Percentiles rank a stretch among this genome's conserved stretches.
phyloP scores from a whole-genome alignment of 768 basidiomycete species.

The Kwoniella bestiolae region DNA sequence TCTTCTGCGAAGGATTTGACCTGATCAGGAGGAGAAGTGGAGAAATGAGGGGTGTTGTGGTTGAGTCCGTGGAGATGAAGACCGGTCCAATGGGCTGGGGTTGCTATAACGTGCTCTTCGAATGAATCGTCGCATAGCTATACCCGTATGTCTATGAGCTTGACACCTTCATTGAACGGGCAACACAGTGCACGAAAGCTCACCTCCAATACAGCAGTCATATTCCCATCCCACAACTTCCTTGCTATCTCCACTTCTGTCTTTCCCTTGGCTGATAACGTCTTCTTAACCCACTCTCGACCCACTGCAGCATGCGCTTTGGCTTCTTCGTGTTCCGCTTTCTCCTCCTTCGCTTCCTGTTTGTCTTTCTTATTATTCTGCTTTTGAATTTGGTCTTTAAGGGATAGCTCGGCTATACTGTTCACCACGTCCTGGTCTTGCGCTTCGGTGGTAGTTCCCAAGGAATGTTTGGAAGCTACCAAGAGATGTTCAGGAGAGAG shows the following conservation, averaged over 20 bases:
- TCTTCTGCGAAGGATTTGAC: conserved; percentile 81
- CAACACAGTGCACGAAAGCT: conserved; percentile 33
- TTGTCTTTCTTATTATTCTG: conserved; percentile 22
- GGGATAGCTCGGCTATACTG: conserved; percentile 15
- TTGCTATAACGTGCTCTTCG: conserved; percentile 92
- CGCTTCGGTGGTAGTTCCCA: conserved; percentile 63
- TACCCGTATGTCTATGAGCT: background rate
- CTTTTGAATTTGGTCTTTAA: background rate
- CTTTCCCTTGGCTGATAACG: conserved; percentile 67
- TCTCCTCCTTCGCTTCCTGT: conserved; percentile 5
- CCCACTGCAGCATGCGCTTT: conserved; percentile 79
- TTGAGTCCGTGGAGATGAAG: conserved; percentile 94
- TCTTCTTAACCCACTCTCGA: conserved; percentile 76
- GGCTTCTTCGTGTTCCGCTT: conserved; percentile 25
- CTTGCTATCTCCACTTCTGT: conserved; percentile 75
- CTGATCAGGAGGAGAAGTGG: conserved; percentile 68
- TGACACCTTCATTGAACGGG: background rate
- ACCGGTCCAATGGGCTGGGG: conserved; percentile 79
- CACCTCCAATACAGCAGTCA: conserved; percentile 92
- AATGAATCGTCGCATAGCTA: conserved; percentile 97
- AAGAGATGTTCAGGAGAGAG: conserved; percentile 74
- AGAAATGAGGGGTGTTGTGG: conserved; percentile 67
- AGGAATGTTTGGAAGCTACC: conserved; percentile 88
- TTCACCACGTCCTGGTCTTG: conserved; percentile 5
- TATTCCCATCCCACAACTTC: conserved; percentile 75